Evolutionary conservation across 495 filamentous ascomycete species (phyloP).

Genomic region (Podospora fimiseda): DNA sequence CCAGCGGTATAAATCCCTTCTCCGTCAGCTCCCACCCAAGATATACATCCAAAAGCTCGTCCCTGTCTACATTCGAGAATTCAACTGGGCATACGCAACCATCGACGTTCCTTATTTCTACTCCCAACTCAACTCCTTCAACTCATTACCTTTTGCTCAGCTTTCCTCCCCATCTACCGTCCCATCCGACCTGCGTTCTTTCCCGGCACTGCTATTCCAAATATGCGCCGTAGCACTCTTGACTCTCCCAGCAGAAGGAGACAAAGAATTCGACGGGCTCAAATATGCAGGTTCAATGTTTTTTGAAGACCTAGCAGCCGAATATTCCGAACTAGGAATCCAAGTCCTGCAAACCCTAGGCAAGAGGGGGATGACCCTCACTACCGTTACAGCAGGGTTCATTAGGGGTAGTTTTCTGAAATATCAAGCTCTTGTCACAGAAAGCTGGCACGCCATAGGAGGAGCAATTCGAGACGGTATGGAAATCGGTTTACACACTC

Average conservation of each 20-base stretch:
- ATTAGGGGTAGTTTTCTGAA: conserved; percentile 43
- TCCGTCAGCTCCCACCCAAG: conserved; percentile 48
- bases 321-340: conserved; percentile 53
- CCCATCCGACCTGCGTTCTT: conserved; percentile 39
- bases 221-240: conserved; percentile 49
- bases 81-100: conserved; percentile 55
- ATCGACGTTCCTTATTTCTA: conserved; percentile 49
- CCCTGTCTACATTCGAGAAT: conserved; percentile 47
- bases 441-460: conserved; percentile 53
- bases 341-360: conserved; percentile 48
- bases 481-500: conserved; percentile 56
- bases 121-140: conserved; percentile 46
- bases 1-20: conserved; percentile 47
- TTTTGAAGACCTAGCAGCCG: conserved; percentile 51
- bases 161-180: conserved; percentile 36
- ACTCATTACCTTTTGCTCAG: conserved; percentile 39
- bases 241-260: conserved; percentile 41
- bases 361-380: conserved; percentile 48
- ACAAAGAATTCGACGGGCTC: conserved; percentile 44
- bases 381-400: conserved; percentile 53
- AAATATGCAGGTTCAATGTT: conserved; percentile 55
- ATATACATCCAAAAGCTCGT: conserved; percentile 48
- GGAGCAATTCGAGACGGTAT: conserved; percentile 54
- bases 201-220: conserved; percentile 54
- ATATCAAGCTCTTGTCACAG: conserved; percentile 42